Conservation (phyloP, 1,139 yeast species). For the Pichia terricola region DNA sequence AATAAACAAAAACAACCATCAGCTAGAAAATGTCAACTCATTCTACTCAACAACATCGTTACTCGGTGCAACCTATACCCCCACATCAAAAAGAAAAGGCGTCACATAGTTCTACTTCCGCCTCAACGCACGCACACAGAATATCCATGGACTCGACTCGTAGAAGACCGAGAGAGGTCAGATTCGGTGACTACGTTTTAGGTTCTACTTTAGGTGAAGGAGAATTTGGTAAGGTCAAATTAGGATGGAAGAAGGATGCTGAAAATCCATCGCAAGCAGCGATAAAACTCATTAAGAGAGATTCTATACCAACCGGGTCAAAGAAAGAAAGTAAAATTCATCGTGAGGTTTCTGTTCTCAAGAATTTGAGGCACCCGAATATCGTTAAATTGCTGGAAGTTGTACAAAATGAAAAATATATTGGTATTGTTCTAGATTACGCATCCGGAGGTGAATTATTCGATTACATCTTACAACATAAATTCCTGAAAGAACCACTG, state of each 20-base stretch:
- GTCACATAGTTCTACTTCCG: too few species aligned
- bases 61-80: not conserved
- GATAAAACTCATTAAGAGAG: slow-evolving; percentile 81
- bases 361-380: slow-evolving; percentile 83
- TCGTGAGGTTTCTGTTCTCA: slow-evolving; percentile 85
- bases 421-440: slow-evolving; percentile 91
- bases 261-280: slow-evolving; percentile 80
- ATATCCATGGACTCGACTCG: not conserved
- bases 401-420: slow-evolving; percentile 85
- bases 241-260: slow-evolving; percentile 92
- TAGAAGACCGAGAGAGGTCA: slow-evolving; percentile 40
- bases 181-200: slow-evolving; percentile 80
- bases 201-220: slow-evolving; percentile 98
- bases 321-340: slow-evolving; percentile 84
- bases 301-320: slow-evolving; percentile 71
- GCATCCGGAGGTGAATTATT: slow-evolving; percentile 97
- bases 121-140: not conserved
- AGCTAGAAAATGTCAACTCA: too few species aligned
- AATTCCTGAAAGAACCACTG: slow-evolving; percentile 72
- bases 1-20: too few species aligned
- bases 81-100: not conserved
- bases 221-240: slow-evolving; percentile 92
- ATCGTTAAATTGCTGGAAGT: slow-evolving; percentile 89
- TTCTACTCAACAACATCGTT: not conserved
- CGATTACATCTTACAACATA: slow-evolving; percentile 81